Evolutionary conservation across 106 monocot genomes (phyloP).

Genomic region (Dactylorhiza incarnata): DNA sequence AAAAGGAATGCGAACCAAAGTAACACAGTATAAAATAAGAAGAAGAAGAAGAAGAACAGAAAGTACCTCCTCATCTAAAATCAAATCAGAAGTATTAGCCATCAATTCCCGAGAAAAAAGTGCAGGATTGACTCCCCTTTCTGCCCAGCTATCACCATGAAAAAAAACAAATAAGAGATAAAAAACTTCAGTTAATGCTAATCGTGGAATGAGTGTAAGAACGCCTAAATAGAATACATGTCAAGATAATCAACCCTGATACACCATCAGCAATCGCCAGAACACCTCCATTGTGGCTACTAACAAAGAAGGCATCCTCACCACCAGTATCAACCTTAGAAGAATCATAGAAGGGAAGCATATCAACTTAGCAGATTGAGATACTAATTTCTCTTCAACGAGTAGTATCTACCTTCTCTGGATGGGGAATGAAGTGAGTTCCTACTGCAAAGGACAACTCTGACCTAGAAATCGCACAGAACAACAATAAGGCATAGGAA

Average conservation of each 20-base stretch:
- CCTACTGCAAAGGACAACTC: conserved; percentile 62
- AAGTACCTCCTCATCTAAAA: conserved; percentile 73
- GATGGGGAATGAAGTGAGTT: conserved; percentile 75
- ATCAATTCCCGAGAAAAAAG: conserved; percentile 82
- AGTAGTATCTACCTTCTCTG: conserved; percentile 50
- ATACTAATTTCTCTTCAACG: background rate
- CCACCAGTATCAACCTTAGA: conserved; percentile 69
- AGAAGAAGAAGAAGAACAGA: too few species aligned
- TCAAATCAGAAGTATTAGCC: conserved; percentile 47
- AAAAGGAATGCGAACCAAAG: background rate
- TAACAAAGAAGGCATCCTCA: conserved; percentile 88
- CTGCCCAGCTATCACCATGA: conserved; percentile 94
- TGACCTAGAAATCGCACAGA: conserved; percentile 39
- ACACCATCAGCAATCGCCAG: conserved; percentile 92
- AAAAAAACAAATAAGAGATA: too few species aligned
- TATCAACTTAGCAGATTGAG: background rate
- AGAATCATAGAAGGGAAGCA: background rate
- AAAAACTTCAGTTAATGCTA: too few species aligned
- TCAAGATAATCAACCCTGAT: conserved; percentile 48
- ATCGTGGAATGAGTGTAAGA: background rate
- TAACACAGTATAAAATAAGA: background rate
- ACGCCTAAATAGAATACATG: background rate
- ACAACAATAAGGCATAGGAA: background rate
- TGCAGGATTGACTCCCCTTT: conserved; percentile 71
- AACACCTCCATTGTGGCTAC: conserved; percentile 54